Evolutionary conservation across 2,329 filamentous ascomycete genomes (phyloP).

Genomic region (Pseudopyricularia javanii): DNA sequence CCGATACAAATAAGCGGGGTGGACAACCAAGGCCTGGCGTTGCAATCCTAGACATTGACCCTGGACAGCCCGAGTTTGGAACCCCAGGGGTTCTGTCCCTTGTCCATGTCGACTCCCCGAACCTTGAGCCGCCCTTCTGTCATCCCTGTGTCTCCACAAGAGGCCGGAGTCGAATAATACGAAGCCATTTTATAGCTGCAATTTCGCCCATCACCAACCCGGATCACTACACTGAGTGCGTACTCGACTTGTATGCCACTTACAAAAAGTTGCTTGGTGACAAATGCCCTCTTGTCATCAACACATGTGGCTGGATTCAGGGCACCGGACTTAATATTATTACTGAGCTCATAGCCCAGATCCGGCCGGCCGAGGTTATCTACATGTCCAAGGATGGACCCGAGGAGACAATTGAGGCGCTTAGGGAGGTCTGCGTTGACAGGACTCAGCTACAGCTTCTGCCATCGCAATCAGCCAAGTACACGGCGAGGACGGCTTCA

Average conservation of each 20-base stretch:
- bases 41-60: slow-evolving; percentile 62
- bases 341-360: slow-evolving; percentile 36
- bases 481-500: slow-evolving; percentile 44
- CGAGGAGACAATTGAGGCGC: slow-evolving; percentile 39
- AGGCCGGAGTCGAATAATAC: slow-evolving; percentile 28
- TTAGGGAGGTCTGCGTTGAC: slow-evolving; percentile 29
- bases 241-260: slow-evolving; percentile 46
- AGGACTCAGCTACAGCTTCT: slow-evolving; percentile 34
- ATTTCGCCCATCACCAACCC: slow-evolving; percentile 54
- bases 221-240: slow-evolving; percentile 53
- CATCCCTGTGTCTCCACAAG: slow-evolving; percentile 28
- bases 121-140: slow-evolving; percentile 56
- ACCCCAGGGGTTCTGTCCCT: slow-evolving; percentile 60
- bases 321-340: slow-evolving; percentile 58
- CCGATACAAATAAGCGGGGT: slow-evolving; percentile 19
- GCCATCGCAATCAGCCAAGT: slow-evolving; percentile 46
- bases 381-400: slow-evolving; percentile 57
- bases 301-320: slow-evolving; percentile 63
- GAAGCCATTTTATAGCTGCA: slow-evolving; percentile 55
- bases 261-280: slow-evolving; percentile 35
- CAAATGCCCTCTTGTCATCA: slow-evolving; percentile 50
- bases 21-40: slow-evolving; percentile 22
- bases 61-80: slow-evolving; percentile 64
- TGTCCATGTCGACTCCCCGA: slow-evolving; percentile 43
- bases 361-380: slow-evolving; percentile 49